Evolutionary conservation across 768 basidiomycete genomes (phyloP).

Genomic region (Lentinula edodes): DNA sequence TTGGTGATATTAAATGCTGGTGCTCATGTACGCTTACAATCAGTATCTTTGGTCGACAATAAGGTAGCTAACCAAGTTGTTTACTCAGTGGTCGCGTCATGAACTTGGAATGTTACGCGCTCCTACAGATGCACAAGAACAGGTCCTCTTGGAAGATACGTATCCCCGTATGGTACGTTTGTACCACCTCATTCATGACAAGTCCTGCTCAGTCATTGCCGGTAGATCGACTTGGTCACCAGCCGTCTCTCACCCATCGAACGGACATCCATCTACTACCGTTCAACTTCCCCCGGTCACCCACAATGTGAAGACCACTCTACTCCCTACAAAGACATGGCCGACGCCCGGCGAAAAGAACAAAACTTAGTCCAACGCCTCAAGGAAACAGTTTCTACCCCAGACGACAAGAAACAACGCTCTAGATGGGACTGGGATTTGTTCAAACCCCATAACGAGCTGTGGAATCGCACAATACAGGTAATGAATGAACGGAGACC

Average conservation of each 20-base stretch:
- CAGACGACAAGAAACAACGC: slow-evolving; percentile 15
- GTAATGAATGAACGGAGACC: slow-evolving; percentile 9
- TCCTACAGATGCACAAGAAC: slow-evolving; percentile 19
- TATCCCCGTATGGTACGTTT: slow-evolving; percentile 22
- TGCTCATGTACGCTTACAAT: slow-evolving; percentile 15
- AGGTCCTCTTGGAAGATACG: slow-evolving; percentile 20
- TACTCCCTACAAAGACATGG: slow-evolving; percentile 14
- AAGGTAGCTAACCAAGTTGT: neutral
- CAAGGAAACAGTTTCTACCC: slow-evolving; percentile 11
- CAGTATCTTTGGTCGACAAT: neutral
- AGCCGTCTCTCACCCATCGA: slow-evolving; percentile 16
- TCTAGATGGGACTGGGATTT: slow-evolving; percentile 24
- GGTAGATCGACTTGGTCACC: slow-evolving; percentile 16
- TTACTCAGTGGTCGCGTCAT: slow-evolving; percentile 21
- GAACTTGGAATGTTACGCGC: slow-evolving; percentile 21
- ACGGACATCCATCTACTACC: slow-evolving; percentile 18
- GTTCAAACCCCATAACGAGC: slow-evolving; percentile 17
- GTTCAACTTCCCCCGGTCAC: slow-evolving; percentile 22
- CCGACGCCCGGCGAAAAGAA: slow-evolving; percentile 14
- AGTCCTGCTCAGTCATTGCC: neutral
- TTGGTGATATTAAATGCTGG: slow-evolving; percentile 24
- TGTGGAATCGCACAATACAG: slow-evolving; percentile 9
- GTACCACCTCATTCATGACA: neutral
- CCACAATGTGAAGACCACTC: slow-evolving; percentile 16
- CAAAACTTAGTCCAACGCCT: slow-evolving; percentile 15